These are phyloP conservation scores for Boletus speciosus DNA, from an alignment of 768 basidiomycete species.

Conservation along the genomic window DNA sequence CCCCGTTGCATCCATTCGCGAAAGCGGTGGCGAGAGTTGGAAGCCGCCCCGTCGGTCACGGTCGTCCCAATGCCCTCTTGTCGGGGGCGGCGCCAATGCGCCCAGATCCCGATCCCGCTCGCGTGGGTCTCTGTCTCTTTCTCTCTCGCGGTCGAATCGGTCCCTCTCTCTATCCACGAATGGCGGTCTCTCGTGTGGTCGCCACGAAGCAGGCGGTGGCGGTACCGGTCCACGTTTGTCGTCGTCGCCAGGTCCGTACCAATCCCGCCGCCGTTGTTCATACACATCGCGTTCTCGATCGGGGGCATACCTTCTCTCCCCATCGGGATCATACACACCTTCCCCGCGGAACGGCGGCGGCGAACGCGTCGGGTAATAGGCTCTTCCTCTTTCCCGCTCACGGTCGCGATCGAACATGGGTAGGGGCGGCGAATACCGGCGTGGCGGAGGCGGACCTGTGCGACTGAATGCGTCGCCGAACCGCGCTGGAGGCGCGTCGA, in stretches of 20 bases:
- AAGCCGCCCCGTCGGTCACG: slow-evolving; percentile 36
- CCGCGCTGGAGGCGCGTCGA: slow-evolving; percentile 32
- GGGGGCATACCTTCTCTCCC: slow-evolving; percentile 32
- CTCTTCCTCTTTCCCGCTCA: slow-evolving; percentile 26
- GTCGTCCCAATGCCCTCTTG: slow-evolving; percentile 37
- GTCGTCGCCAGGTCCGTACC: slow-evolving; percentile 37
- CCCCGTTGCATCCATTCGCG: slow-evolving; percentile 15
- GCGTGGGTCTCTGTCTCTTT: slow-evolving; percentile 24
- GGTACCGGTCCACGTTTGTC: slow-evolving; percentile 33
- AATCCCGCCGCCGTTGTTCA: slow-evolving; percentile 28
- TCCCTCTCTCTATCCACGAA: slow-evolving; percentile 34
- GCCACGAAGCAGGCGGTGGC: slow-evolving; percentile 17
- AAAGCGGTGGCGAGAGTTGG: slow-evolving; percentile 19
- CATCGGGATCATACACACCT: slow-evolving; percentile 31
- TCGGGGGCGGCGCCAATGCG: slow-evolving; percentile 14
- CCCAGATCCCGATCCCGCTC: slow-evolving; percentile 29
- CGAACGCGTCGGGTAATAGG: slow-evolving; percentile 31
- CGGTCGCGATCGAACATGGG: slow-evolving; percentile 35
- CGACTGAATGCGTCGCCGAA: slow-evolving; percentile 34
- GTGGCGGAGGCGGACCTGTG: slow-evolving; percentile 7
- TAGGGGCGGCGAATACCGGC: slow-evolving; percentile 26
- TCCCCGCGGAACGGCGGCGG: slow-evolving; percentile 27
- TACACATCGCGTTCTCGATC: slow-evolving; percentile 33
- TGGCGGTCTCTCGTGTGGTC: slow-evolving; percentile 35
- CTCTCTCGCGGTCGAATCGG: slow-evolving; percentile 37